Evolutionary conservation across 495 filamentous ascomycete genomes (phyloP), one percentile per base, ranked within the genome.

Genomic region (Talaromyces liani): DNA sequence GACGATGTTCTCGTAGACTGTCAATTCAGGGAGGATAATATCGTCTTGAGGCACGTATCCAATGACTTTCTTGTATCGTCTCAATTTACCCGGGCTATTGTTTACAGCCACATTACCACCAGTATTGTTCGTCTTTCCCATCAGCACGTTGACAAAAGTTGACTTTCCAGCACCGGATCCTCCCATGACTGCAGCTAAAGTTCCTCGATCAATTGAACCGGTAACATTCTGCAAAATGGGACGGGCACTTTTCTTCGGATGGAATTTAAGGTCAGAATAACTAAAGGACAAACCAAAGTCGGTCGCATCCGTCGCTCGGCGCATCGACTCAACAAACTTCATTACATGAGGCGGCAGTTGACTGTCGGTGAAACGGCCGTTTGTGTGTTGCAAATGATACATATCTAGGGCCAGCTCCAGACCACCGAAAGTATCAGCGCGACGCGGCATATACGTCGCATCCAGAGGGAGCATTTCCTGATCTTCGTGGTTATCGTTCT

Each of bases 21-120:
- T 83, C 6, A 84, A 65, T 56, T 84, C 76, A 1, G 79, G 75
- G 5, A 80, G 69, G 6, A 84, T 73, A 18, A 79, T 70, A 60
- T 84, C 81, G 49, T 82, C 74, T 64, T 84, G 82, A 4, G 82
- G 80, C 31, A 85, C 80, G 58, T 83, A 84, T 27, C 82, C 80
- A 18, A 84, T 82, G 59, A 82, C 51, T n/a, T 55, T 55, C 20
- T 55, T 55, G 51, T 55, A 55, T 2, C 25, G 20, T n/a, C 25
- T 27, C 9, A 29, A 2, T 29, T 55, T 55, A 14, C 51, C 22
- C 4, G 51, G 51, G 51, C 51, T 55, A n/a, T 55, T 55, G 24
- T 55, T 55, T 14, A 55, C 51, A 10, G 51, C 51, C 12, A 55
- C 51, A 6, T 29, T 14, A 14, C 51, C 51, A 29, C 24, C 51